Evolutionary conservation across 2,329 filamentous ascomycete genomes (phyloP).

Genomic region (Tolypocladium pustulatum): DNA sequence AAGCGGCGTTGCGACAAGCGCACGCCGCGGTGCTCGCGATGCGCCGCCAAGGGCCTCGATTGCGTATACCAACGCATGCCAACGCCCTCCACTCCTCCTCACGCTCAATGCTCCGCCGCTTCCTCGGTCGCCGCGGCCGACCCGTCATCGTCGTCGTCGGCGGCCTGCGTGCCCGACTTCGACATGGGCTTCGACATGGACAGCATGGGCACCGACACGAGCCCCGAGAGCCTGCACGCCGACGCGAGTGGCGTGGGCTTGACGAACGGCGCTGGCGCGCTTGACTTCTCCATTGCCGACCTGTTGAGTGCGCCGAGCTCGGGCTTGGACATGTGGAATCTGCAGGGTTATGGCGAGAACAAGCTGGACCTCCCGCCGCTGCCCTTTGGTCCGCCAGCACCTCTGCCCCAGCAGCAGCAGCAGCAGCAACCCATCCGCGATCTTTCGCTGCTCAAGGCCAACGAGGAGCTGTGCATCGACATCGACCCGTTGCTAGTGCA

Average conservation of each 20-base stretch:
- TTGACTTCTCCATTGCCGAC: slow-evolving; percentile 25
- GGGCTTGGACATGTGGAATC: slow-evolving; percentile 15
- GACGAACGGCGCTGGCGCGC: slow-evolving; percentile 8
- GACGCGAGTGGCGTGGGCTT: slow-evolving; percentile 7
- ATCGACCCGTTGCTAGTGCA: slow-evolving; percentile 23
- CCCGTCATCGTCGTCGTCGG: slow-evolving; percentile 4
- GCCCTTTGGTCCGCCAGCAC: slow-evolving; percentile 6
- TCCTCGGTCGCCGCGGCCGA: slow-evolving; percentile 11
- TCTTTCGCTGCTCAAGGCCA: slow-evolving; percentile 12
- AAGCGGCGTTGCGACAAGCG: slow-evolving; percentile 38
- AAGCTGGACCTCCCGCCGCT: slow-evolving; percentile 22
- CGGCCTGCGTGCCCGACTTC: slow-evolving; percentile 19
- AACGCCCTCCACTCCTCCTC: slow-evolving; percentile 1
- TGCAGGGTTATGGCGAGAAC: slow-evolving; percentile 10
- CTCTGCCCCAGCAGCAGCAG: slow-evolving; percentile 5
- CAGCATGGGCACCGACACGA: slow-evolving; percentile 18
- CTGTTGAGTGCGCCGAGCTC: slow-evolving; percentile 15
- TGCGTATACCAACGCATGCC: slow-evolving; percentile 31
- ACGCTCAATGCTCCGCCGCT: background rate
- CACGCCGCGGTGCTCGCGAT: slow-evolving; percentile 30
- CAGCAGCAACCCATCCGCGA: slow-evolving; percentile 17
- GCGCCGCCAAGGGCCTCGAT: slow-evolving; percentile 27
- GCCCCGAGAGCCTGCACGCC: slow-evolving; percentile 18
- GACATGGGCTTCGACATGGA: slow-evolving; percentile 26
- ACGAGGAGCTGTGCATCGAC: slow-evolving; percentile 9